These are phyloP conservation scores for Capsella rubella DNA, from an alignment of 441 rosid genomes.

Conservation along the genomic window DNA sequence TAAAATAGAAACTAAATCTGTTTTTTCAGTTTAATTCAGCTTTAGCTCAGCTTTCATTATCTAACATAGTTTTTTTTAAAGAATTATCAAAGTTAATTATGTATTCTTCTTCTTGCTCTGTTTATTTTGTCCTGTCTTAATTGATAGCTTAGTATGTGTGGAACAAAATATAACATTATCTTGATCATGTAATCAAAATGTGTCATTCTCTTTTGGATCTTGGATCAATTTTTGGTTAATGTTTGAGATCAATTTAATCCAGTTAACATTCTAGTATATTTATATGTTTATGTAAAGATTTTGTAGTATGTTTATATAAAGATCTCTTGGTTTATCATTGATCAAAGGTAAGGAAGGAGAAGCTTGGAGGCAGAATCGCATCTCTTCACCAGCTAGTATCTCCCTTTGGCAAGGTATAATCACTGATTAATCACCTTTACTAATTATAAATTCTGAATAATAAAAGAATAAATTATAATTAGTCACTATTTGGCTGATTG, in stretches of 20 bases:
- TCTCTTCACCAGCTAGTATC: constrained; percentile 67
- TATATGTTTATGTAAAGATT: not conserved
- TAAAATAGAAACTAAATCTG: constrained; percentile 8
- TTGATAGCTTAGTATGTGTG: not conserved
- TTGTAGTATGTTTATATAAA: not conserved
- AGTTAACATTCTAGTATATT: not conserved
- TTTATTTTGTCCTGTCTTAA: not conserved
- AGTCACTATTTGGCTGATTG: constrained; percentile 27
- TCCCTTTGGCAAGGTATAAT: constrained; percentile 65
- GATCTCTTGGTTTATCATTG: constrained; percentile 10
- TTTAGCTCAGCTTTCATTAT: constrained; percentile 26
- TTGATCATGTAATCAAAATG: not conserved
- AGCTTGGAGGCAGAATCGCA: constrained; percentile 63
- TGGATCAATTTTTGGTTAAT: not conserved
- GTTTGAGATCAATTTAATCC: not conserved
- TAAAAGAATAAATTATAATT: not conserved
- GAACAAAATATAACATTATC: not conserved
- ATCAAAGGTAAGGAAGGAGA: constrained; percentile 58
- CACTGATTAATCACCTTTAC: constrained; percentile 12
- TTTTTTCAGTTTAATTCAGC: constrained; percentile 35
- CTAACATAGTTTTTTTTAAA: not conserved
- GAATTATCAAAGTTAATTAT: not conserved
- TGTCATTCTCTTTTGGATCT: not conserved
- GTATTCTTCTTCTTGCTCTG: not conserved
- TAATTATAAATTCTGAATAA: constrained; percentile 9